Conservation (phyloP, 176 grass and related monocot genomes). For the Echinochloa phyllopogon region DNA sequence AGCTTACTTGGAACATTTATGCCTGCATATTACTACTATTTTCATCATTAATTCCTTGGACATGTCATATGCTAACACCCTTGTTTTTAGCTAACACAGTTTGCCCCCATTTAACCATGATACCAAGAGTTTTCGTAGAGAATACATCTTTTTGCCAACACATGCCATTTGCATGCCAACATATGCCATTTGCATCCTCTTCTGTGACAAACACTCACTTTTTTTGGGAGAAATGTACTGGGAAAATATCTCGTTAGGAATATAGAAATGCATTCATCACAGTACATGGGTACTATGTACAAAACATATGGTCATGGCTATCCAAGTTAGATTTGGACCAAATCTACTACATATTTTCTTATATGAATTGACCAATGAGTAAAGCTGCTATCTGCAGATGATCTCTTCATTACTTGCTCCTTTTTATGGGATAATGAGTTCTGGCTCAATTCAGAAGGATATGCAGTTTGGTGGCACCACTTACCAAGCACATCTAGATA, state of each 20-base stretch:
- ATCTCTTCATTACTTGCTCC: conserved; percentile 63
- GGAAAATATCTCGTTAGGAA: conserved; percentile 16
- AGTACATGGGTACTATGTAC: not conserved
- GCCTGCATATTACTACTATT: not conserved
- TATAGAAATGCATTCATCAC: not conserved
- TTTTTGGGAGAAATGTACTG: conserved; percentile 26
- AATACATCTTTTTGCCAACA: conserved; percentile 12
- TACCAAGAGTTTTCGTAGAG: not conserved
- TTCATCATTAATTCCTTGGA: conserved; percentile 16
- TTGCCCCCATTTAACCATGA: not conserved
- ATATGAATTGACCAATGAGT: not conserved
- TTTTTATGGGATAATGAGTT: conserved; percentile 55
- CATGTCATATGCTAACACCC: conserved; percentile 14
- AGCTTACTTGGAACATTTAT: conserved; percentile 24
- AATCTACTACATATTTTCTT: conserved; percentile 19
- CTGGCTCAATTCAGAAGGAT: conserved; percentile 50
- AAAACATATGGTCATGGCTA: conserved; percentile 23
- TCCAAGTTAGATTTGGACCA: conserved; percentile 25
- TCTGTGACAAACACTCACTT: conserved; percentile 31
- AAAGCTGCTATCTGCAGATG: conserved; percentile 53
- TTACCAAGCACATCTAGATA: conserved; percentile 52
- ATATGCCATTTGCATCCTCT: conserved; percentile 24
- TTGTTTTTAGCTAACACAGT: conserved; percentile 16
- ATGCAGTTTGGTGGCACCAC: conserved; percentile 25
- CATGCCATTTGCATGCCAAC: conserved; percentile 5